These are phyloP conservation scores for Lachancea lanzarotensis DNA, from an alignment of 805 yeast species.

Conservation along the genomic window DNA sequence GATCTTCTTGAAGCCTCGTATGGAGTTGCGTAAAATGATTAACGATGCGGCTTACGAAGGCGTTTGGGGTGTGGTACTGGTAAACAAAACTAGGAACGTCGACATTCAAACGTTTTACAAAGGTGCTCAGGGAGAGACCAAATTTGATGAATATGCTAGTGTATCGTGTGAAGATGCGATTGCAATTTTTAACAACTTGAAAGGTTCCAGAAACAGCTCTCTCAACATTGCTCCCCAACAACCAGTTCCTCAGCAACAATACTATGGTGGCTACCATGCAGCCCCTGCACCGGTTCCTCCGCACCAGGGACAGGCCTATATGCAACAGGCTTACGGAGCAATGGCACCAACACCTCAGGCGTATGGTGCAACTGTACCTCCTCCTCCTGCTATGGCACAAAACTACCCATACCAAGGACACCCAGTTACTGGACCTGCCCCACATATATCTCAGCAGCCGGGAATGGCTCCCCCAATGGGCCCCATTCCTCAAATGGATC, in stretches of 20 bases:
- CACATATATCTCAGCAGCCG: conserved; percentile 18
- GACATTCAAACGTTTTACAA: conserved; percentile 70
- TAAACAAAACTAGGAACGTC: conserved; percentile 48
- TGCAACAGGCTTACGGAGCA: conserved; percentile 8
- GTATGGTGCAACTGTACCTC: conserved; percentile 14
- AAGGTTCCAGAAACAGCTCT: conserved; percentile 15
- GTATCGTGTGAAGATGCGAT: conserved; percentile 64
- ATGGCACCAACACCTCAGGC: conserved; percentile 11
- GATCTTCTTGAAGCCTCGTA: conserved; percentile 38
- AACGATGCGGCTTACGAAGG: conserved; percentile 80
- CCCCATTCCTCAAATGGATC: conserved; percentile 12
- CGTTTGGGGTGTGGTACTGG: conserved; percentile 59
- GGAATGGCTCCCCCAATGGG: conserved; percentile 10
- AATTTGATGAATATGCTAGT: conserved; percentile 75
- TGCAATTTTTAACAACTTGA: conserved; percentile 31
- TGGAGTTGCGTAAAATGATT: conserved; percentile 42
- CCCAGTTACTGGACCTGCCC: conserved; percentile 12
- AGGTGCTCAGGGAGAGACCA: conserved; percentile 62
- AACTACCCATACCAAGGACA: conserved; percentile 17
- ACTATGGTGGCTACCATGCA: conserved; percentile 10
- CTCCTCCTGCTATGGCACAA: conserved; percentile 22
- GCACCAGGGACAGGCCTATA: conserved; percentile 15
- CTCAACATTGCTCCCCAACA: conserved; percentile 8
- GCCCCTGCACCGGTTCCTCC: conserved; percentile 10
- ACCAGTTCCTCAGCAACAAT: conserved; percentile 15